Percentiles rank a stretch among this genome's conserved stretches.
Evolutionary conservation across 768 basidiomycete genomes (phyloP).

Genomic region (Tylopilus intermedius): DNA sequence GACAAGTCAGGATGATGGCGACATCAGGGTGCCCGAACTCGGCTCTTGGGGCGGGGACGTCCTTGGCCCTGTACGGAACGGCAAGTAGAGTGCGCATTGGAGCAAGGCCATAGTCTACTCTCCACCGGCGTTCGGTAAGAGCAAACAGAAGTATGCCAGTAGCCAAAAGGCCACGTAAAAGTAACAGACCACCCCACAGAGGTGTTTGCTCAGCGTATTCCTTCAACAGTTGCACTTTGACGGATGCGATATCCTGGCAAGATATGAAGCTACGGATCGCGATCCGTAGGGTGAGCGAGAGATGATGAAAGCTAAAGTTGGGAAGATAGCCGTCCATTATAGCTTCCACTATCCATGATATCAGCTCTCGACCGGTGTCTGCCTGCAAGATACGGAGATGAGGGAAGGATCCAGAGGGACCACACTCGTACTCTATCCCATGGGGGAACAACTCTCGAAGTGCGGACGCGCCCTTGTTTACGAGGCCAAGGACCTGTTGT

Average conservation of each 20-base stretch:
- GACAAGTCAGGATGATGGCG: conserved; percentile 32
- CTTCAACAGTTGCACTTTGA: conserved; percentile 5
- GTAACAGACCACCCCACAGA: conserved; percentile 24
- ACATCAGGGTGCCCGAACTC: conserved; percentile 39
- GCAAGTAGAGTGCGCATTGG: conserved; percentile 31
- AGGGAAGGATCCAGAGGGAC: conserved; percentile 19
- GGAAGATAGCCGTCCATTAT: conserved; percentile 16
- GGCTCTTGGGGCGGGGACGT: conserved; percentile 33
- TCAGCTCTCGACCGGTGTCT: conserved; percentile 9
- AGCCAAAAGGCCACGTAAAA: conserved; percentile 34
- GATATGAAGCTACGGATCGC: conserved; percentile 25
- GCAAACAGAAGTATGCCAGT: conserved; percentile 29
- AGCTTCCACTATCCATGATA: conserved; percentile 11
- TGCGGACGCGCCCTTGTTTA: conserved; percentile 14
- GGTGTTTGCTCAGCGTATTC: neutral
- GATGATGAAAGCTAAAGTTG: conserved; percentile 14
- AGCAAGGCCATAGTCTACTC: conserved; percentile 37
- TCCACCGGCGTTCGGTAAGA: conserved; percentile 34
- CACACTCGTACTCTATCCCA: conserved; percentile 18
- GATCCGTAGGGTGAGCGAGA: neutral
- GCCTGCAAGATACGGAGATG: conserved; percentile 20
- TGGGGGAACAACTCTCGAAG: conserved; percentile 5
- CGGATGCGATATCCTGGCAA: neutral
- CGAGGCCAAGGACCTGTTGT: conserved; percentile 28
- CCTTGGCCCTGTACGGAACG: conserved; percentile 37